These are phyloP conservation scores for Ramularia collo-cygni DNA, from an alignment of 2,329 filamentous ascomycete species.

Conservation along the genomic window DNA sequence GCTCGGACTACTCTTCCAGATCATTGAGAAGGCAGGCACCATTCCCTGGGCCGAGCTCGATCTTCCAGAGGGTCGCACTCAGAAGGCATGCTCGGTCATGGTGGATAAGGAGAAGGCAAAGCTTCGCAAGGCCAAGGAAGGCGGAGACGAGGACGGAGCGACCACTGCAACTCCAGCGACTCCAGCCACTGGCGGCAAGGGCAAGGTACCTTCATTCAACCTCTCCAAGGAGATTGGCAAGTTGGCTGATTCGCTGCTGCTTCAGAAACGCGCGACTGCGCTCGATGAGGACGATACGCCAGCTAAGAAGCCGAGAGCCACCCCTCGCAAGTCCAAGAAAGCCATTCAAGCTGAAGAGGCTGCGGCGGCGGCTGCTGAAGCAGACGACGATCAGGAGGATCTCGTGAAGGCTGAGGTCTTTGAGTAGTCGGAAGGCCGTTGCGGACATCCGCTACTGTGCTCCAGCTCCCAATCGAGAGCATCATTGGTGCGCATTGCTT, in stretches of 20 bases:
- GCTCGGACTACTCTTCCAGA: conserved; percentile 25
- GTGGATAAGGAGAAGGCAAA: conserved; percentile 28
- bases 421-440: no score
- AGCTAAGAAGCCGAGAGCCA: conserved; percentile 8
- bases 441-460: no score
- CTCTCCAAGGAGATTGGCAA: neutral
- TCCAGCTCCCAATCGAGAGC: no score
- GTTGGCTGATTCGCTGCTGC: conserved; percentile 1
- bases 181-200: conserved; percentile 10
- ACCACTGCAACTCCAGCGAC: conserved; percentile 8
- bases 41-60: conserved; percentile 26
- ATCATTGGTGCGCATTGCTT: no score
- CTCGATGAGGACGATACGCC: conserved; percentile 12
- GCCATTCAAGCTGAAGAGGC: no score
- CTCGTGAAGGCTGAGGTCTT: no score
- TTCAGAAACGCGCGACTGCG: conserved; percentile 20
- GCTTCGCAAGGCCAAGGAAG: conserved; percentile 18
- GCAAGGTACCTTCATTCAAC: conserved; percentile 10
- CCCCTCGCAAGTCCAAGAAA: conserved; percentile 15
- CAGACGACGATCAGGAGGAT: no score
- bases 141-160: conserved; percentile 2
- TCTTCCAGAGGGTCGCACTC: conserved; percentile 27
- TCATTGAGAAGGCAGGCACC: conserved; percentile 21
- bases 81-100: conserved; percentile 26
- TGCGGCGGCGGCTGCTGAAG: no score